A percentile compares a stretch with the other conserved stretches of the same genome.
These are phyloP conservation scores for Esteya vermicola DNA, from an alignment of 2,329 filamentous ascomycete genomes.

Conservation along the genomic window DNA sequence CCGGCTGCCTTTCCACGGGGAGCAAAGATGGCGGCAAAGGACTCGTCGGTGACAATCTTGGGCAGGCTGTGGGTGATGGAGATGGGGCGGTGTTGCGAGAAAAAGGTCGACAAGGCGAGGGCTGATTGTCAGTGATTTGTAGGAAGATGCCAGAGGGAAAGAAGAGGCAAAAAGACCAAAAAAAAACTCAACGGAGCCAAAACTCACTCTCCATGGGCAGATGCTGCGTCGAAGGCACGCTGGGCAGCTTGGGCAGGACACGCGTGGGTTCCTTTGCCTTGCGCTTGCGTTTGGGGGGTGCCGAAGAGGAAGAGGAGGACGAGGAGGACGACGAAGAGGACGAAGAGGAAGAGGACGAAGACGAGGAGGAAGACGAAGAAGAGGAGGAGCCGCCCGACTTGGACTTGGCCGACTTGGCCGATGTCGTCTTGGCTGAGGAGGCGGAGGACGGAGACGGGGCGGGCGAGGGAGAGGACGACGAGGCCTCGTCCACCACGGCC, in stretches of 20 bases:
- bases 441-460: slow-evolving; percentile 22
- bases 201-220: slow-evolving; percentile 50
- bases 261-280: slow-evolving; percentile 35
- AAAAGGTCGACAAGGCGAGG: slow-evolving; percentile 80
- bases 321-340: too few species aligned
- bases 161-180: not conserved
- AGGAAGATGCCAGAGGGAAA: too few species aligned
- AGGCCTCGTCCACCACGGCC: slow-evolving; percentile 15
- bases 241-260: slow-evolving; percentile 44
- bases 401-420: not conserved
- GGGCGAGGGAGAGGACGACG: slow-evolving; percentile 17
- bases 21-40: slow-evolving; percentile 76
- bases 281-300: slow-evolving; percentile 34
- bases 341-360: too few species aligned
- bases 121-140: slow-evolving; percentile 39
- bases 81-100: slow-evolving; percentile 89
- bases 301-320: slow-evolving; percentile 4
- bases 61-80: slow-evolving; percentile 75
- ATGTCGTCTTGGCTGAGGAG: slow-evolving; percentile 16
- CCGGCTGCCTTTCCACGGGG: slow-evolving; percentile 25
- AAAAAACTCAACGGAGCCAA: slow-evolving; percentile 2
- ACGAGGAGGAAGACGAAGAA: too few species aligned
- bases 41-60: slow-evolving; percentile 52
- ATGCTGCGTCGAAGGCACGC: slow-evolving; percentile 62
- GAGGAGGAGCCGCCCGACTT: not conserved